Evolutionary conservation across 192 early-diverging fungal species (phyloP), one percentile per base, ranked within the genome.

Genomic region (Coemansia sp.): DNA sequence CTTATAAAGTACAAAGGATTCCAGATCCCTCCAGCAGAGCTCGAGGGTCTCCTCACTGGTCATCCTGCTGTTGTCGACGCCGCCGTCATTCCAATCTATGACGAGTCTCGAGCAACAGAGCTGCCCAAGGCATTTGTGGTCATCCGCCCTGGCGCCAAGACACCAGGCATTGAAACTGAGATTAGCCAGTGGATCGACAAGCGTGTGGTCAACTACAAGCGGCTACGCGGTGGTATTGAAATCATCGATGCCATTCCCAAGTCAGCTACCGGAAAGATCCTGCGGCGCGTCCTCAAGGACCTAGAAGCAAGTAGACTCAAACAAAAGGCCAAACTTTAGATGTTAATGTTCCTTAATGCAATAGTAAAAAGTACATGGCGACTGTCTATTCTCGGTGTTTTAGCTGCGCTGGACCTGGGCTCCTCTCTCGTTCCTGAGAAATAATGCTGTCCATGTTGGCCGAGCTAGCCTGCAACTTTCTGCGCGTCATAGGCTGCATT

Each of bases 1-100:
- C 84, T 96, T 37, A 95, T 95, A 78, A 97, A 97, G 73, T 95
- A 93, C 88, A 95, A 97, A 67, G 85, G 87, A 8, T 86, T 85
- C 70, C 84, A 86, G 78, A 90, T 97, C 22, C 84, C 93, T 1
- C 95, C 94, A 1, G 94, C 94, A 8, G 94, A 95, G 74, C 82
- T 97, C 13, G 95, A 97, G 68, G 88, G 85, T 1, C 56, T 88
- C 62, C 73, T 95, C 54, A 65, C 90, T 0, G 73, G 84, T 41
- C 89, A 95, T 50, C 88, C 89, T 1, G 57, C 60, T 9, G 81
- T 97, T 32, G 68, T 82, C 13, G 90, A 92, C 55, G 83, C 83
- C 16, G 86, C 88, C 2, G 88, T 90, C 26, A 85, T 91, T 62
- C 85, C 84, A 27, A 66, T 88, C 1, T 86, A 88, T 43, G 85